Base-by-base conservation (phyloP, 495 filamentous ascomycete species). In the Xylaria acuta region DNA sequence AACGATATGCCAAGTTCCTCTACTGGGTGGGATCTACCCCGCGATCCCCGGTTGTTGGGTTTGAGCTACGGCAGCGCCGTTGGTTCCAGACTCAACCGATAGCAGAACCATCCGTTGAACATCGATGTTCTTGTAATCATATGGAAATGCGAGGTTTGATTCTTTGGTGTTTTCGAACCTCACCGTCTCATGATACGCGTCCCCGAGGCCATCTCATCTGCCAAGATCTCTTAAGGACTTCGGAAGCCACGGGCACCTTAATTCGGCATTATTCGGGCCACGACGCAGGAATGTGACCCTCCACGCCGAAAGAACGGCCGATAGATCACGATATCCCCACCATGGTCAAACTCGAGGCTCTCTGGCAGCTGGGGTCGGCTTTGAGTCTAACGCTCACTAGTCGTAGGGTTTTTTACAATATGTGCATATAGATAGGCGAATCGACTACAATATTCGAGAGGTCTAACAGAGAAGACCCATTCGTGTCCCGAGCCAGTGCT, bases 301-400 rank as follows among this genome's bases (percentile, higher is more conserved):
- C 51, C 51, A 38, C 51, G 51, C 51, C 51, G 51, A 54, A 54
- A 54, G 51, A 54, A 54, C 51, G 25, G 51, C 51, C 51, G 51
- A 54, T 54, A 54, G 25, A 54, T 30, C 25, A 54, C 51, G 51
- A 54, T 54, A 54, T 54, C 51, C 30, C 51, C 51, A 54, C 51
- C 12, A 14, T 54, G 25, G 25, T 30, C 51, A 54, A 30, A 54
- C 51, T 30, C 51, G 51, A 30, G 51, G 8, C 25, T 54, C 12
- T 54, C 53, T 18, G 53, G 53, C 1, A 32, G 25, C 14, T 56
- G 14, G 53, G 14, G 27, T 56, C 27, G 27, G 27, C 27, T 7
- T 30, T 14, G 18, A 56, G 53, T 16, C 53, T 25, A 30, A 6
- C 32, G 53, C 27, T 56, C 18, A 56, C 27, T 56, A 56, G 27